phyloP scores from a whole-genome alignment of 208 protist genomes.

The Trypanosoma conorhini region DNA sequence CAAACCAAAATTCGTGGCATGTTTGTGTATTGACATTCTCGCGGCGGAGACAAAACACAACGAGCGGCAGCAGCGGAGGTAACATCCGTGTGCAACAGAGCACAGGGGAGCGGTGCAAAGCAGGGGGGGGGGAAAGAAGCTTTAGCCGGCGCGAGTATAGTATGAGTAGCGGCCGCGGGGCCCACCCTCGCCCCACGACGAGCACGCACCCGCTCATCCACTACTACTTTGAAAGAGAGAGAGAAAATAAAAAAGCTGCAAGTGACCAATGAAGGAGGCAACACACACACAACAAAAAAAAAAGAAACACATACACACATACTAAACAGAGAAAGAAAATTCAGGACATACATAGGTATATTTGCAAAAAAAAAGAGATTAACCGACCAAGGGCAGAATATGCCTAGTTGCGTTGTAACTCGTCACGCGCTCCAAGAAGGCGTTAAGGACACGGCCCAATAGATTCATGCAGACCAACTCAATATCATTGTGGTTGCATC shows the following conservation, averaged over 20 bases:
- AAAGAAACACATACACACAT: not conserved
- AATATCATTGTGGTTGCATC: slow-evolving; percentile 75
- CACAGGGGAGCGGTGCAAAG: too few species aligned
- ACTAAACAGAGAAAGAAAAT: slow-evolving; percentile 15
- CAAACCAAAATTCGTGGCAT: not conserved
- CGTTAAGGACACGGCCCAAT: slow-evolving; percentile 30
- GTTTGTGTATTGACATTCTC: not conserved
- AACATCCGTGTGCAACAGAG: too few species aligned
- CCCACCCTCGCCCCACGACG: not conserved
- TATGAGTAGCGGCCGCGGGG: too few species aligned
- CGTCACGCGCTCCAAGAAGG: slow-evolving; percentile 28
- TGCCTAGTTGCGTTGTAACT: not conserved
- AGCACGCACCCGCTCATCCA: not conserved
- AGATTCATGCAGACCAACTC: slow-evolving; percentile 13
- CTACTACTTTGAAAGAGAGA: not conserved
- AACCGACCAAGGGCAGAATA: not conserved
- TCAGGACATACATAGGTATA: not conserved
- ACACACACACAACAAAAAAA: not conserved
- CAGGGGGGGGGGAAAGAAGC: too few species aligned
- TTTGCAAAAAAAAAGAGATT: slow-evolving; percentile 22
- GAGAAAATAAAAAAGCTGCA: not conserved
- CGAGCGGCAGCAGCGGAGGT: not conserved
- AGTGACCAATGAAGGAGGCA: not conserved
- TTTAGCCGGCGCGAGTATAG: too few species aligned
- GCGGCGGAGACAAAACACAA: not conserved